Evolutionary conservation across 2,329 filamentous ascomycete genomes (phyloP).

Genomic region (Zelopaecilomyces penicillatus): DNA sequence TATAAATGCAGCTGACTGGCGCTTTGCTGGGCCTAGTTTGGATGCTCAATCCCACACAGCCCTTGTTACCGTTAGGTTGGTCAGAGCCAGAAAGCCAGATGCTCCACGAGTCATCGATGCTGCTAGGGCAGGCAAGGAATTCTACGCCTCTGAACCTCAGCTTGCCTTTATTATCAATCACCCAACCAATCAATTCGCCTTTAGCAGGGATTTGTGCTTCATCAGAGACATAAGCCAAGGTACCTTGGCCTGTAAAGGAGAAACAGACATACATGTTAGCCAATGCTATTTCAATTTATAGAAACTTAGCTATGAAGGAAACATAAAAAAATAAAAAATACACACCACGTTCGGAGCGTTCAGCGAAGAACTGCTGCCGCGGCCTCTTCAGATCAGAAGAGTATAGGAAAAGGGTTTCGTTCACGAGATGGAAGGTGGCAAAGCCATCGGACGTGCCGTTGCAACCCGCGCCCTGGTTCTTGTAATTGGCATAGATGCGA

Average conservation of each 20-base stretch:
- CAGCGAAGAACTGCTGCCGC: constrained; percentile 39
- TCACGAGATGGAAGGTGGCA: constrained; percentile 43
- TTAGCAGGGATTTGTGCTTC: constrained; percentile 27
- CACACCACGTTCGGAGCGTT: constrained; percentile 48
- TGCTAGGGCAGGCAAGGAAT: constrained; percentile 46
- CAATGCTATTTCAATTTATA: not conserved
- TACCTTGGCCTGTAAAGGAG: constrained; percentile 37
- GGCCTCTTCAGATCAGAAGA: constrained; percentile 28
- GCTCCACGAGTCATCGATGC: constrained; percentile 33
- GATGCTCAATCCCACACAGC: constrained; percentile 28
- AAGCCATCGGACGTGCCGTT: constrained; percentile 27
- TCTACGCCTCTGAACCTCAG: constrained; percentile 36
- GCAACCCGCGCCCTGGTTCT: constrained; percentile 41
- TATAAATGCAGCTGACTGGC: constrained; percentile 31
- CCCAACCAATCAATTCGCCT: constrained; percentile 39
- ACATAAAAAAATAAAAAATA: constrained; percentile 20
- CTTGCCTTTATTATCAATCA: constrained; percentile 31
- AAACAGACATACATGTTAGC: constrained; percentile 2
- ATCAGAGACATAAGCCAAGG: constrained; percentile 43
- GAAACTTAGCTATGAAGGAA: not conserved
- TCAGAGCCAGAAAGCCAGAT: constrained; percentile 25
- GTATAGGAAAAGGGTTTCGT: constrained; percentile 41
- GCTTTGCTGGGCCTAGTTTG: constrained; percentile 19
- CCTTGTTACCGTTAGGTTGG: constrained; percentile 27
- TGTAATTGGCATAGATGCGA: constrained; percentile 35